These are phyloP conservation scores for Vitis amurensis DNA, from an alignment of 164 flowering plant species.

Conservation along the genomic window DNA sequence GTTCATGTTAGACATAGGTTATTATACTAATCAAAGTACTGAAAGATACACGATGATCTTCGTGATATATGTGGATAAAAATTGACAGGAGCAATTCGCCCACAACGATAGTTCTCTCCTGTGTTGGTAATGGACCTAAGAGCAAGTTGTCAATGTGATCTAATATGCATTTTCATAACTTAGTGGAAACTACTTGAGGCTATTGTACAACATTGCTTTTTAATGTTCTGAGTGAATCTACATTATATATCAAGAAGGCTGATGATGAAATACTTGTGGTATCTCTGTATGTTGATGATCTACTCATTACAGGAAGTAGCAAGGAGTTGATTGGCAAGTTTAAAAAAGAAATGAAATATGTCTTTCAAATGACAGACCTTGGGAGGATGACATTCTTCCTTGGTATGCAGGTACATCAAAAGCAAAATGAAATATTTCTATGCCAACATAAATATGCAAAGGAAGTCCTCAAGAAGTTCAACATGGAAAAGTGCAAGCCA, in stretches of 20 bases:
- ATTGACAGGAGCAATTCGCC: too few species aligned
- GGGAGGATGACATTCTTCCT: not conserved
- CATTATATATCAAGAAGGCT: not conserved
- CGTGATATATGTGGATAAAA: too few species aligned
- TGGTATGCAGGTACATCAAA: not conserved
- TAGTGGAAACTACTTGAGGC: too few species aligned
- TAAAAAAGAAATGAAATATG: not conserved
- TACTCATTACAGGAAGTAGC: not conserved
- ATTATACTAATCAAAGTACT: too few species aligned
- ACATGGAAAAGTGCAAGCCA: not conserved
- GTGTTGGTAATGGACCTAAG: too few species aligned
- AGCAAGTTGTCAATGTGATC: too few species aligned
- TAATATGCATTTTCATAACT: too few species aligned
- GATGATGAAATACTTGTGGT: not conserved
- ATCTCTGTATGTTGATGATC: slow-evolving; percentile 13
- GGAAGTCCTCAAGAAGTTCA: slow-evolving; percentile 2
- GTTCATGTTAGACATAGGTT: too few species aligned
- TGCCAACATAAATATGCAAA: not conserved
- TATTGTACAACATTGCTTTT: too few species aligned
- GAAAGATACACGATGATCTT: too few species aligned
- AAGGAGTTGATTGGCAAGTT: not conserved
- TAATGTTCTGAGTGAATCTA: slow-evolving; percentile 1
- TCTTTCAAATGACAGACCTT: not conserved
- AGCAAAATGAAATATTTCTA: not conserved
- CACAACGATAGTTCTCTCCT: too few species aligned